Percentiles rank a stretch among this genome's conserved stretches.
These are phyloP conservation scores for Ophiognomonia clavigignenti-juglandacearum DNA, from an alignment of 2,329 filamentous ascomycete species.

Conservation along the genomic window DNA sequence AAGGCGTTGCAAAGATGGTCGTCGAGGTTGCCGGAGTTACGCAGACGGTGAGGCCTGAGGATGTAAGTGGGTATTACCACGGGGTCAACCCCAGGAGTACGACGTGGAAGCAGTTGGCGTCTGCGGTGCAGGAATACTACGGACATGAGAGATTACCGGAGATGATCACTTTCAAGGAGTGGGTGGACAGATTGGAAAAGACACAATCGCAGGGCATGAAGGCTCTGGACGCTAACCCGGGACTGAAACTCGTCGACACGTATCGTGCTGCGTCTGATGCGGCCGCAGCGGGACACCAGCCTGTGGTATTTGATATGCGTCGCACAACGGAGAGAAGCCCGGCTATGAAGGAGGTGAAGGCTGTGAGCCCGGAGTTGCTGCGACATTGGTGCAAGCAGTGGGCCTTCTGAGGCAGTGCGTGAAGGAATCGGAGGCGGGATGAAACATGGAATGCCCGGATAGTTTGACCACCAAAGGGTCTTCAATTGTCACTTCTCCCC, in stretches of 20 bases:
- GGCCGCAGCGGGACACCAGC: background rate
- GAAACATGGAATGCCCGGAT: too few relatives aligned
- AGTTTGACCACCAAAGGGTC: too few relatives aligned
- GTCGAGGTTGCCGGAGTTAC: background rate
- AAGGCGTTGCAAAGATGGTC: background rate
- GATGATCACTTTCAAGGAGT: background rate
- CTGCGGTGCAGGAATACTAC: background rate
- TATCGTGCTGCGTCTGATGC: background rate
- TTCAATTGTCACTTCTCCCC: too few relatives aligned
- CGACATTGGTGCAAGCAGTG: background rate
- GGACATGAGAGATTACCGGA: background rate
- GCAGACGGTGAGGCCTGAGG: background rate
- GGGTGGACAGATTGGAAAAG: background rate
- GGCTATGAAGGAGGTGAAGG: background rate
- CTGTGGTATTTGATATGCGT: background rate
- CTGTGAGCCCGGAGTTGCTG: background rate
- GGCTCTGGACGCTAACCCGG: background rate
- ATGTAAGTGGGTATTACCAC: background rate
- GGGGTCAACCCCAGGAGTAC: background rate
- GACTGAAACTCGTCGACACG: background rate
- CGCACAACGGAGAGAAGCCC: background rate
- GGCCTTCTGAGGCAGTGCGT: background rate
- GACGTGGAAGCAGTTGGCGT: background rate
- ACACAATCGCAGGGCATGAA: background rate
- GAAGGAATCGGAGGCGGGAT: too few relatives aligned